These are phyloP conservation scores for Pholiota conissans DNA, from an alignment of 768 basidiomycete species.

Conservation along the genomic window DNA sequence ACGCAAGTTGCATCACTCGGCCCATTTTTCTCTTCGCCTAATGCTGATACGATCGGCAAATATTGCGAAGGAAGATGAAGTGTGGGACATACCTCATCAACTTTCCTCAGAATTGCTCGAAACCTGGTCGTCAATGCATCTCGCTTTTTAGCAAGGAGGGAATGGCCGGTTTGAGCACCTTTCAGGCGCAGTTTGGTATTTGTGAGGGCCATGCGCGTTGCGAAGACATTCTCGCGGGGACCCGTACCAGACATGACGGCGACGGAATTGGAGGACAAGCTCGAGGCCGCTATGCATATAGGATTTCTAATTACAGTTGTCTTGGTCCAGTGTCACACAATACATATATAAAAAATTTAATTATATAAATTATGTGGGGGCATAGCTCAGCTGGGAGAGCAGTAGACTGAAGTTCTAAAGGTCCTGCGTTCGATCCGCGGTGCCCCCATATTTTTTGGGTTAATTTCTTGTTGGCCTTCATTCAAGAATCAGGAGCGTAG, in stretches of 20 bases:
- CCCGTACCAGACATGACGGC: conserved; percentile 83
- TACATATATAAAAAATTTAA: neutral
- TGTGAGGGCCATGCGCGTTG: conserved; percentile 96
- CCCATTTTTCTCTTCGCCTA: conserved; percentile 99
- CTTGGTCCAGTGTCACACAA: neutral
- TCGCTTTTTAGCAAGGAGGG: conserved; percentile 94
- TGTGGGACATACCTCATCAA: conserved; percentile 78
- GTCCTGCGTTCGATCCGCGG: conserved; percentile 80
- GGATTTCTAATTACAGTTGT: neutral
- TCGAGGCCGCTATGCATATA: neutral
- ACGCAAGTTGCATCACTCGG: conserved; percentile 96
- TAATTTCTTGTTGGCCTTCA: no score
- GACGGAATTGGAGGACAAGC: conserved; percentile 7
- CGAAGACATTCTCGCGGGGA: conserved; percentile 90
- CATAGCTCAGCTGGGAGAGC: conserved; percentile 77
- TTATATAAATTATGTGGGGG: conserved; percentile 33
- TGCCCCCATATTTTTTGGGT: conserved; percentile 50
- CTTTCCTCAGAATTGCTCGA: conserved; percentile 90
- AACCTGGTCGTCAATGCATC: conserved; percentile 96
- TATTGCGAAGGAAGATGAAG: neutral
- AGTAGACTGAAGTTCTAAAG: conserved; percentile 78
- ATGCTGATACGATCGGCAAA: conserved; percentile 24
- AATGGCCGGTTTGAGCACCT: conserved; percentile 93
- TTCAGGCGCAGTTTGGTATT: conserved; percentile 90
- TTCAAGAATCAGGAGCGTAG: no score